Evolutionary conservation across 805 yeast genomes (phyloP), one percentile per base, ranked within the genome.

Genomic region (Cyberlindnera meyerae): DNA sequence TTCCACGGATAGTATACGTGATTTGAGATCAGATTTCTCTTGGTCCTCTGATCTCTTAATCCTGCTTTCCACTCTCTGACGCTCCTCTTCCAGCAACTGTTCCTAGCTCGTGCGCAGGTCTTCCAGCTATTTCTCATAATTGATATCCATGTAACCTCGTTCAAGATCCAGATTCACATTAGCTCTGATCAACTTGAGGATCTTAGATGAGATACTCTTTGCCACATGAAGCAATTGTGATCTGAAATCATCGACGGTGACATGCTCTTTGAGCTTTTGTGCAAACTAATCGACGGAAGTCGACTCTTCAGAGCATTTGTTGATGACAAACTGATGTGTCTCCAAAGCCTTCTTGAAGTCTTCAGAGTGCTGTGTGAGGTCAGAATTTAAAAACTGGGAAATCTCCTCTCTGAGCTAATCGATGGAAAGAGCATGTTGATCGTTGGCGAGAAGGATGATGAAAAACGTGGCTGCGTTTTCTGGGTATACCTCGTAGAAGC

Each of bases 401-500:
- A 33, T 16, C 4, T 38, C 42, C 9, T 27, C 33, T n/a, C 32
- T 26, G 5, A 42, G 20, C 11, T 44, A 31, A 9, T 39, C 40
- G 18, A 27, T 18, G 1, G 36, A 14, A 3, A 26, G 6, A 9
- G 24, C 4, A 3, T 26, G 22, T 5, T 36, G 27, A n/a, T 45
- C 47, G 26, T 40, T 36, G 6, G 40, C 40, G 11, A 40, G 20
- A 3, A 41, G 21, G 24, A 37, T 31, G 17, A 34, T 15, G 13
- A 42, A 28, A 9, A 47, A 32, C 11, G 25, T 28, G 3, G 47
- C 45, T 18, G 48, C 34, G 11, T 42, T 39, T 4, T 29, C 16
- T 6, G 51, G 42, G 33, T 39, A 47, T 18, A 21, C 27, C 22
- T 41, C 39, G 24, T 29, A 29, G 13, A 48, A 36, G 11, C 28